These are phyloP conservation scores for Debaryomyces nepalensis DNA, from an alignment of 1,139 yeast genomes.

Conservation along the genomic window DNA sequence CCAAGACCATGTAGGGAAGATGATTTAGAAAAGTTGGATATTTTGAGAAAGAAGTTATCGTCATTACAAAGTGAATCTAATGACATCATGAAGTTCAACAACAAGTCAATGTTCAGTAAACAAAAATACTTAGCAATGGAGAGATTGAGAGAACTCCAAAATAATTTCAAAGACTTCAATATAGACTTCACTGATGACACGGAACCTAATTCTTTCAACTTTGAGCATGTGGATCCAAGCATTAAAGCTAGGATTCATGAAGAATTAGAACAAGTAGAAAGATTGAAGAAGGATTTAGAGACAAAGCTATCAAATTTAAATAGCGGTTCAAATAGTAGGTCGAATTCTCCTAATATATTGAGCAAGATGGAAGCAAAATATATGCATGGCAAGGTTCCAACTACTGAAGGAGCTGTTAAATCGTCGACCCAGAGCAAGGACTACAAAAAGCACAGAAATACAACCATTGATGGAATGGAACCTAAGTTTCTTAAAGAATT, in stretches of 20 bases:
- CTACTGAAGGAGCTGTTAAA: conserved; percentile 15
- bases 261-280: conserved; percentile 52
- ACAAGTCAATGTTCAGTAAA: conserved; percentile 59
- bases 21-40: conserved; percentile 51
- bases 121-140: conserved; percentile 70
- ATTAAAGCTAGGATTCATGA: conserved; percentile 43
- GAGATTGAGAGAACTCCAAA: conserved; percentile 65
- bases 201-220: conserved; percentile 18
- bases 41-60: conserved; percentile 60
- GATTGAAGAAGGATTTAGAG: conserved; percentile 48
- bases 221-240: conserved; percentile 36
- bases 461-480: conserved; percentile 48
- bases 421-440: conserved; percentile 17
- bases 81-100: conserved; percentile 70
- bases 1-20: conserved; percentile 45
- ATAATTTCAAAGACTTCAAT: conserved; percentile 62
- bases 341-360: conserved; percentile 28
- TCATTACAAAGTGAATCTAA: conserved; percentile 73
- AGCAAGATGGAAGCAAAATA: conserved; percentile 53
- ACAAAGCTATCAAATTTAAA: conserved; percentile 33
- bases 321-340: conserved; percentile 14
- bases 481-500: conserved; percentile 64
- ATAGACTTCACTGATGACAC: conserved; percentile 50
- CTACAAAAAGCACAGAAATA: conserved; percentile 35
- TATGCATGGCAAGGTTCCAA: conserved; percentile 47